Conservation (phyloP, 1,284 basidiomycete genomes). For the Retiboletus fuscus region DNA sequence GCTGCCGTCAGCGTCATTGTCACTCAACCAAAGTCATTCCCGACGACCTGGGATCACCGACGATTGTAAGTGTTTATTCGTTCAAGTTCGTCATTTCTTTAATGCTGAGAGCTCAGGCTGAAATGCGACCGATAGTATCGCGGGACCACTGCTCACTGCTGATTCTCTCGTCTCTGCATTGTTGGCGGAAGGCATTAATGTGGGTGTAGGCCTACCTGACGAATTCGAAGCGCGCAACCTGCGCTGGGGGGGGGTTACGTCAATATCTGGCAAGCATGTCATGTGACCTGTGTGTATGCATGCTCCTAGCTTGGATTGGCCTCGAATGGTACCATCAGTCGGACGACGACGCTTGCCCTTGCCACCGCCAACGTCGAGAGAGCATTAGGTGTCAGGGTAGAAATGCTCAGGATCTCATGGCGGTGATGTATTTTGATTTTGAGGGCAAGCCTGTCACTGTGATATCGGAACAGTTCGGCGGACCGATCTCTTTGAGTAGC, state of each 20-base stretch:
- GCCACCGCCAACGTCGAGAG: conserved; percentile 66
- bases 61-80: conserved; percentile 62
- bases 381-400: conserved; percentile 55
- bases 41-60: conserved; percentile 74
- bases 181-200: conserved; percentile 72
- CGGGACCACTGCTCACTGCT: conserved; percentile 80
- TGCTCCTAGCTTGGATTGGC: conserved; percentile 22
- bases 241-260: conserved; percentile 75
- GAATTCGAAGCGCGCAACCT: conserved; percentile 78
- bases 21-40: conserved; percentile 68
- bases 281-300: too few species aligned
- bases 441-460: conserved; percentile 62
- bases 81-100: too few species aligned
- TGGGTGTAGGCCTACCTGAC: conserved; percentile 74
- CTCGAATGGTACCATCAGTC: conserved; percentile 57
- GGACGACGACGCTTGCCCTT: conserved; percentile 56
- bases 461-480: conserved; percentile 38
- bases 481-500: conserved; percentile 36
- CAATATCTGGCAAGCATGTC: too few species aligned
- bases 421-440: conserved; percentile 60
- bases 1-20: conserved; percentile 79
- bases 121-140: conserved; percentile 55
- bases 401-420: conserved; percentile 61
- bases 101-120: too few species aligned
- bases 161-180: conserved; percentile 73